A percentile compares a stretch with the other conserved stretches of the same genome.
Conservation (phyloP, 1,139 yeast genomes). For the Debaryomyces psychrophilus region DNA sequence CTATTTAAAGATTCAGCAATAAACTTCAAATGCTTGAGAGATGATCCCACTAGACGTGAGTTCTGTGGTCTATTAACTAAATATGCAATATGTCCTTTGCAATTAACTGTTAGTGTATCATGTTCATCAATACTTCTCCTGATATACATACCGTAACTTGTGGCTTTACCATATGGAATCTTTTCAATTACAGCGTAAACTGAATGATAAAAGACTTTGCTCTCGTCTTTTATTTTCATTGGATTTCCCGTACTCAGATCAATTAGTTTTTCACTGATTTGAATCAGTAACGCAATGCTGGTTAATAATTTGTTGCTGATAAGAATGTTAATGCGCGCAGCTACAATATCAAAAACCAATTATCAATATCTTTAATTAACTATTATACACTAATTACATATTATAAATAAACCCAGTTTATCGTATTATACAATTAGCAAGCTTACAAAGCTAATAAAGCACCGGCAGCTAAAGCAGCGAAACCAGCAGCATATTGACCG, state of each 20-base stretch:
- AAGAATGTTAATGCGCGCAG: too few species aligned
- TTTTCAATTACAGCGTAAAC: constrained; percentile 57
- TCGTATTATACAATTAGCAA: constrained; percentile 4
- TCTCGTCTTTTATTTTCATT: constrained; percentile 47
- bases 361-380: constrained; percentile 2
- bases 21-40: constrained; percentile 51
- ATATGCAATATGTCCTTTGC: constrained; percentile 64
- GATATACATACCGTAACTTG: constrained; percentile 66
- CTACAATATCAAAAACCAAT: background rate
- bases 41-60: constrained; percentile 74
- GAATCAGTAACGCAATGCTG: too few species aligned
- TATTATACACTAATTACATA: constrained; percentile 9
- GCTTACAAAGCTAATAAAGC: constrained; percentile 55
- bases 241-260: background rate
- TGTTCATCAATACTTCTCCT: background rate
- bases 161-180: constrained; percentile 68
- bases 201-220: constrained; percentile 59
- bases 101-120: constrained; percentile 15
- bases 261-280: background rate
- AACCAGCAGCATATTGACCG: constrained; percentile 46
- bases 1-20: constrained; percentile 29
- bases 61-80: constrained; percentile 64
- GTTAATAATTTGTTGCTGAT: too few species aligned
- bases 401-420: constrained; percentile 8
- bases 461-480: constrained; percentile 55